These are phyloP conservation scores for Parsonsia alboflavescens DNA, from an alignment of 257 asterid species.

Conservation along the genomic window DNA sequence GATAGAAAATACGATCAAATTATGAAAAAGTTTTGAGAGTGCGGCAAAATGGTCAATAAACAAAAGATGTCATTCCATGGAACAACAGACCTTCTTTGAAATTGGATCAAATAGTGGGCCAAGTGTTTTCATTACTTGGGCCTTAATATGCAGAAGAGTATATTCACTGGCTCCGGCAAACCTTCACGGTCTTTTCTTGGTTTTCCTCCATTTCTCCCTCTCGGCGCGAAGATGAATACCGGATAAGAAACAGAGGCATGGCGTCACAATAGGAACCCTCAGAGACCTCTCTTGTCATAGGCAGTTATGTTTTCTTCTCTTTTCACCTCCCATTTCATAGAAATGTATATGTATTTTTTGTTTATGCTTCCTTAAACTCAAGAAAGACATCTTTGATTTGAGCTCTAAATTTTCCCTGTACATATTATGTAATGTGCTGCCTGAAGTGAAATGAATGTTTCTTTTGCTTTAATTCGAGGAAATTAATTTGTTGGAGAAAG, in stretches of 20 bases:
- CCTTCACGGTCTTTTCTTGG: not conserved
- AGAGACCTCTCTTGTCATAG: not conserved
- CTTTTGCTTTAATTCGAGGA: not conserved
- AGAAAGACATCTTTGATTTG: not conserved
- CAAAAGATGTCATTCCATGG: too few species aligned
- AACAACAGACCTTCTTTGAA: not conserved
- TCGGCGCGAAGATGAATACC: too few species aligned
- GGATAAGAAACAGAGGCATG: constrained; percentile 18
- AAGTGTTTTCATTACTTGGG: not conserved
- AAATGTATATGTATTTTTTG: too few species aligned
- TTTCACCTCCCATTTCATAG: not conserved
- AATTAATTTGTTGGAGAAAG: constrained; percentile 1
- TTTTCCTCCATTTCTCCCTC: too few species aligned
- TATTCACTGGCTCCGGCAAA: not conserved
- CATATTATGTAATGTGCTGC: not conserved
- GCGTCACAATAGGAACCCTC: constrained; percentile 12
- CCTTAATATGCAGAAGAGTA: too few species aligned
- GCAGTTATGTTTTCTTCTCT: constrained; percentile 15
- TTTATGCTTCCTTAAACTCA: not conserved
- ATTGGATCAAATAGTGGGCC: not conserved
- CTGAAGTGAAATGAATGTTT: not conserved
- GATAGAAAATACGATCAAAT: too few species aligned
- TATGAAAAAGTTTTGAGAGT: too few species aligned
- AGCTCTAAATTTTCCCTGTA: not conserved
- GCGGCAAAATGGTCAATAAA: too few species aligned